Conservation (phyloP, 2,329 filamentous ascomycete genomes). For the Fusarium sp. region DNA sequence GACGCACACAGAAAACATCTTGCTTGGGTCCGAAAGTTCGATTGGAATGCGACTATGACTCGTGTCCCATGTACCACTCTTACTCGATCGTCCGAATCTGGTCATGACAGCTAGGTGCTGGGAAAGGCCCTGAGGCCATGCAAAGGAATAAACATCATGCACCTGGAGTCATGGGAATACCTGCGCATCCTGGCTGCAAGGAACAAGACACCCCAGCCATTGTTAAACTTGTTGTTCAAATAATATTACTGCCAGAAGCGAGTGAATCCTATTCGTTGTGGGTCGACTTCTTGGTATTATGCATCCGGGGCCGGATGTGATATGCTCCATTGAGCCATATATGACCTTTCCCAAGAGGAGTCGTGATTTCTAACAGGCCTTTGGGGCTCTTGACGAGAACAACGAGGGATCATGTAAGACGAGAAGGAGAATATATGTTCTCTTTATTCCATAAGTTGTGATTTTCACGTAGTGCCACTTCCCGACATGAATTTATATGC, state of each 20-base stretch:
- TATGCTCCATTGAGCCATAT: background rate
- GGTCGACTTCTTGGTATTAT: background rate
- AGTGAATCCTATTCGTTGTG: background rate
- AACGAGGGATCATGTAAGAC: background rate
- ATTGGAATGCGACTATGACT: background rate
- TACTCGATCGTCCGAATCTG: background rate
- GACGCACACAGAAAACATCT: background rate
- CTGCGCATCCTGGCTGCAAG: background rate
- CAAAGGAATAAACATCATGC: background rate
- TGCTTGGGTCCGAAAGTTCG: background rate
- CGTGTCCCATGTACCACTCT: background rate
- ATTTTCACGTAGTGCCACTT: background rate
- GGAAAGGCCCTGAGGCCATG: background rate
- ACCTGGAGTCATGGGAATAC: background rate
- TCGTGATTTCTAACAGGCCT: background rate
- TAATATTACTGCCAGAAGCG: background rate
- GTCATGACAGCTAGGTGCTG: background rate
- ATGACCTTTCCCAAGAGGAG: background rate
- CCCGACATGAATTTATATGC: conserved; percentile 1
- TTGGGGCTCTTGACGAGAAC: background rate
- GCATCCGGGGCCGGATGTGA: background rate
- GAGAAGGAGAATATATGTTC: background rate
- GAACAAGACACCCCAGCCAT: background rate
- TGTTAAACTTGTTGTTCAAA: background rate
- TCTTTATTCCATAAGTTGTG: background rate